A percentile compares a stretch with the other conserved stretches of the same genome.
Conservation (phyloP, 176 grass and related monocot genomes). For the Carex littledalei region DNA sequence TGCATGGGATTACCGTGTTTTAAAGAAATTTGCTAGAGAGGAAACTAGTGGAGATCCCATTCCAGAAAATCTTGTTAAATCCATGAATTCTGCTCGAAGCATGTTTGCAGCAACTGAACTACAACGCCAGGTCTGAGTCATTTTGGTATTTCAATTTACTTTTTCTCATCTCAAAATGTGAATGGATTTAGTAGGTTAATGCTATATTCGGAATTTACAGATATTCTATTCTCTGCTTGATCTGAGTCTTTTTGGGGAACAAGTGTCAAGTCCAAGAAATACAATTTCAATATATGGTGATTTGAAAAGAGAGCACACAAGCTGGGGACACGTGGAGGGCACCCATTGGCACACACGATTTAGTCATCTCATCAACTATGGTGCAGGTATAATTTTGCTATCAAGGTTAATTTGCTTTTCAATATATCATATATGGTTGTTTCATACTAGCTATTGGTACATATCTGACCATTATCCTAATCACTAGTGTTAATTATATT, state of each 20-base stretch:
- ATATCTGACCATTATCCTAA: too few species aligned
- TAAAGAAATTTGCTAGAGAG: slow-evolving; percentile 79
- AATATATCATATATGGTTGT: neutral
- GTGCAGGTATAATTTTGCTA: slow-evolving; percentile 47
- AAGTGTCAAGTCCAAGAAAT: slow-evolving; percentile 50
- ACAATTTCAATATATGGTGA: slow-evolving; percentile 65
- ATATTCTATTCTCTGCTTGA: slow-evolving; percentile 94
- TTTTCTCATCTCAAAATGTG: too few species aligned
- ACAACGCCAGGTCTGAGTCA: slow-evolving; percentile 58
- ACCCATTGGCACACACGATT: slow-evolving; percentile 82
- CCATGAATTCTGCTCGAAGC: slow-evolving; percentile 66
- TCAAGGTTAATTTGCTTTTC: neutral
- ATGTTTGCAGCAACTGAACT: slow-evolving; percentile 86
- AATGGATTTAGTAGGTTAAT: neutral
- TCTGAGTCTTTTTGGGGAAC: slow-evolving; percentile 73
- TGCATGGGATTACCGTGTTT: slow-evolving; percentile 93
- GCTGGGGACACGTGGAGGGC: slow-evolving; percentile 73
- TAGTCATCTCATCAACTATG: slow-evolving; percentile 85
- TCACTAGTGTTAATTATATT: neutral
- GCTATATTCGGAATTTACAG: slow-evolving; percentile 18
- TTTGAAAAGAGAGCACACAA: slow-evolving; percentile 71
- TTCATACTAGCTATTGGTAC: neutral
- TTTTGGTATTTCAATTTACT: too few species aligned
- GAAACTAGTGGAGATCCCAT: slow-evolving; percentile 77
- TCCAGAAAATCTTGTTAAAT: slow-evolving; percentile 73